Evolutionary conservation across 768 basidiomycete species (phyloP), one percentile per base, ranked within the genome.

Genomic region (Lepiota brunneoincarnata): DNA sequence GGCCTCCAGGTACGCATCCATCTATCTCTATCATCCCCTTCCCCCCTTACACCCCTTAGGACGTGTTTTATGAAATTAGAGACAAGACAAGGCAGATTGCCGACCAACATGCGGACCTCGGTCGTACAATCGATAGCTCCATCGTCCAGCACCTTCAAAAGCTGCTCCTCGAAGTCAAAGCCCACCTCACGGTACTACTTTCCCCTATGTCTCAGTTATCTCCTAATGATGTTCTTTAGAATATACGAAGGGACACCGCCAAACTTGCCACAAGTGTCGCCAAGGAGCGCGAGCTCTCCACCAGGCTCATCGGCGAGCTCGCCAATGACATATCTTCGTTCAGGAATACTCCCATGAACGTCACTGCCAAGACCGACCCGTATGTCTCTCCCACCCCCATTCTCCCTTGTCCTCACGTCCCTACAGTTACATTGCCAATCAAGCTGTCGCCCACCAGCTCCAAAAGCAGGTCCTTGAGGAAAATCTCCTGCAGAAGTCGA

Each of bases 131-230:
- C 64, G 95, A 99, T 61, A 89, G 88, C 28, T 96, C 93, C 4
- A 98, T 98, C 64, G 96, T 99, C 1, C 94, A 98, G 68, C 97
- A 98, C 67, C 80, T 99, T 7, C 89, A 97, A 71, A 98, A 98
- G 70, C 80, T 98, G n/a, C 75, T 88, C 26, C 76, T 84, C 1
- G 97, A 99, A 70, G 93, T 99, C 69, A 98, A 98, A 72, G 96
- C 95, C 2, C 97, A 99, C 69, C 89, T 99, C 68, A 94, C 91
- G 82, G 92, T 90, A 39, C 2, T 71, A 63, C 17, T 17, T 21
- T 10, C 23, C 4, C 10, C 34, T 10, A 10, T 47, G 10, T 11
- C 42, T 6, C 34, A 18, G 20, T 15, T 11, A 7, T 44, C 2
- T 14, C 36, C 31, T 42, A 18, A 39, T 24, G 3, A 39, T 46